These are phyloP conservation scores for Hypocrella siamensis DNA, from an alignment of 2,329 filamentous ascomycete genomes.

Conservation along the genomic window DNA sequence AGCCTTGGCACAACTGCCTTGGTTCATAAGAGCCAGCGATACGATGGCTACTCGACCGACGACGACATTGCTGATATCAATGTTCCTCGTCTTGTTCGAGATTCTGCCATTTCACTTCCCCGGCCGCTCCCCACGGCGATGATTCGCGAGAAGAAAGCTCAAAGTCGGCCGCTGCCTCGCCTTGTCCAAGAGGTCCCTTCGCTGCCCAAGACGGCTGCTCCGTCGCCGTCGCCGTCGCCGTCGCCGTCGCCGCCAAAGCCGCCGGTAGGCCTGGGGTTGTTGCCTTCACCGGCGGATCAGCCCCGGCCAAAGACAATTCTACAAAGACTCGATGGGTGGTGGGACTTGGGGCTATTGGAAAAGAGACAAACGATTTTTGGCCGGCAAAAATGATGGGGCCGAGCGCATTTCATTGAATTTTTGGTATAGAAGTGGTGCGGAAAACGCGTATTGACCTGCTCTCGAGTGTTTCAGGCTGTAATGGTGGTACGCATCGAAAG, in stretches of 20 bases:
- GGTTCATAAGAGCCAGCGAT: conserved; percentile 14
- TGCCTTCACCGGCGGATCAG: conserved; percentile 7
- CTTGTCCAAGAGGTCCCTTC: conserved; percentile 13
- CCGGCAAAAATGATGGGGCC: background rate
- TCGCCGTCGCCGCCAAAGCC: conserved; percentile 3
- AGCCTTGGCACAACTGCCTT: conserved; percentile 23
- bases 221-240: conserved; percentile 4
- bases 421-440: no score
- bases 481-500: no score
- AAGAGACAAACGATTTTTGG: conserved; percentile 22
- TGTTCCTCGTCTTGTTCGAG: conserved; percentile 5
- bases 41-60: conserved; percentile 16
- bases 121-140: conserved; percentile 19
- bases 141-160: conserved; percentile 9
- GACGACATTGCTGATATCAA: conserved; percentile 13
- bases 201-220: conserved; percentile 10
- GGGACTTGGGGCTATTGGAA: conserved; percentile 34
- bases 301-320: conserved; percentile 30
- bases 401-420: no score
- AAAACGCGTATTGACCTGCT: no score
- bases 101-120: conserved; percentile 9
- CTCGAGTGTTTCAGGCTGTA: no score
- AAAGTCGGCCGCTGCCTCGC: conserved; percentile 9
- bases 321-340: conserved; percentile 35
- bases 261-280: conserved; percentile 1